Evolutionary conservation across 441 rosid genomes (phyloP), one percentile per base, ranked within the genome.

Genomic region (Sinapis alba): DNA sequence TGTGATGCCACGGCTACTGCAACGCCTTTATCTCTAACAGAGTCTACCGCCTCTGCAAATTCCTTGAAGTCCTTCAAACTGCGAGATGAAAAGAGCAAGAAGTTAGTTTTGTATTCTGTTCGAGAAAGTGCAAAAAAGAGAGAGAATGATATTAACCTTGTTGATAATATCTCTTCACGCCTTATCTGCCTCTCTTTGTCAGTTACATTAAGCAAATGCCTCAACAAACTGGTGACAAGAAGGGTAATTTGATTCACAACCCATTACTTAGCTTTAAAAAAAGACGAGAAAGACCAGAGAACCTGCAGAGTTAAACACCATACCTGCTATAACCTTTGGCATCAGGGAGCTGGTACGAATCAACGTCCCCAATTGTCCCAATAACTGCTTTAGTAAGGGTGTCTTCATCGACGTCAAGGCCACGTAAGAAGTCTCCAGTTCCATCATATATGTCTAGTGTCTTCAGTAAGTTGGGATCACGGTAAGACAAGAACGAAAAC

Each of bases 241-340:
- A 18, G 66, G 54, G 9, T 20, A 27, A 66, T 38, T 41, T 18
- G 28, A 50, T 66, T 27, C 51, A 38, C 9, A 61, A 78, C 20
- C 59, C 58, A 60, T 26, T 18, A 45, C 54, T 26, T 45, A 32
- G 16, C 8, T 65, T 58, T 19, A 13, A 20, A 60, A 30, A 26
- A 11, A 13, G 27, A 16, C 6, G n/a, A n/a, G n/a, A n/a, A n/a
- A n/a, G n/a, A n/a, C n/a, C n/a, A n/a, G n/a, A 53, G 58, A 27
- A n/a, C 63, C 24, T 11, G 9, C 27, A 65, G 9, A 45, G 2
- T 15, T 5, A 51, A 71, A 47, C 41, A 77, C 16, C 65, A 28
- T 86, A 92, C 99, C 97, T 90, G 69, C 90, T 93, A 62, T 91
- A 95, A 81, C 99, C 99, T 84, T 93, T 95, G 69, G 99, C 98